Conservation (phyloP, 352 stramenopile genomes). For the Pythium aphanidermatum region DNA sequence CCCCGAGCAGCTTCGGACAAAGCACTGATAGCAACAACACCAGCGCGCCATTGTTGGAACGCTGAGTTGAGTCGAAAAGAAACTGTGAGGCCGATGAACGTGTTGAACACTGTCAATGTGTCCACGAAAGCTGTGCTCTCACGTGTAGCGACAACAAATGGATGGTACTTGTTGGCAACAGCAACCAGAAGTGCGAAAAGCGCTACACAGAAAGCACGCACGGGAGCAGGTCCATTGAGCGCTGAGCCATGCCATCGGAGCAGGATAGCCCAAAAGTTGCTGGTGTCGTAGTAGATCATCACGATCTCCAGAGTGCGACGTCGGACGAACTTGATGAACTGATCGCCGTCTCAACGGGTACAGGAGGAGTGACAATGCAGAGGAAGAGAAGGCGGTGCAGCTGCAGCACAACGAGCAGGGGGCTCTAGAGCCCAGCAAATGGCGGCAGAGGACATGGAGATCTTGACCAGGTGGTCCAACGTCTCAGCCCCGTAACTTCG, state of each 20-base stretch:
- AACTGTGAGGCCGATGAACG: slow-evolving; percentile 70
- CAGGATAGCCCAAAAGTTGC: slow-evolving; percentile 46
- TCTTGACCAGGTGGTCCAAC: too few species aligned
- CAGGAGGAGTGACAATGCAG: background rate
- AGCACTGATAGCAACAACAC: slow-evolving; percentile 54
- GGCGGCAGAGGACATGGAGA: too few species aligned
- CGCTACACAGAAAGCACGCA: slow-evolving; percentile 60
- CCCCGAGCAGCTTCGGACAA: slow-evolving; percentile 56
- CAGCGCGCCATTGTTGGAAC: slow-evolving; percentile 70
- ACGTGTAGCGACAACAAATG: slow-evolving; percentile 58
- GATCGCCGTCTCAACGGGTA: too few species aligned
- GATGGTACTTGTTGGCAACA: slow-evolving; percentile 41
- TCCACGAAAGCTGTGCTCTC: slow-evolving; percentile 70
- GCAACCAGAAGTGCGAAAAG: slow-evolving; percentile 50
- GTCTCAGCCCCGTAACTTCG: too few species aligned
- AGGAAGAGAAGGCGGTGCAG: background rate
- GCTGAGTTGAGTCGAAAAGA: slow-evolving; percentile 81
- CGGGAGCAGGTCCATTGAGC: slow-evolving; percentile 58
- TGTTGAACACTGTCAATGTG: slow-evolving; percentile 84
- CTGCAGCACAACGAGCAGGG: too few species aligned
- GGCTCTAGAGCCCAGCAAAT: too few species aligned
- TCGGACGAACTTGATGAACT: too few species aligned
- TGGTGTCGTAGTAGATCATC: slow-evolving; percentile 84
- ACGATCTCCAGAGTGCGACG: too few species aligned
- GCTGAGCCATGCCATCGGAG: slow-evolving; percentile 69